Conservation (phyloP, 345 rosid species). For the Eucalyptus viminalis region DNA sequence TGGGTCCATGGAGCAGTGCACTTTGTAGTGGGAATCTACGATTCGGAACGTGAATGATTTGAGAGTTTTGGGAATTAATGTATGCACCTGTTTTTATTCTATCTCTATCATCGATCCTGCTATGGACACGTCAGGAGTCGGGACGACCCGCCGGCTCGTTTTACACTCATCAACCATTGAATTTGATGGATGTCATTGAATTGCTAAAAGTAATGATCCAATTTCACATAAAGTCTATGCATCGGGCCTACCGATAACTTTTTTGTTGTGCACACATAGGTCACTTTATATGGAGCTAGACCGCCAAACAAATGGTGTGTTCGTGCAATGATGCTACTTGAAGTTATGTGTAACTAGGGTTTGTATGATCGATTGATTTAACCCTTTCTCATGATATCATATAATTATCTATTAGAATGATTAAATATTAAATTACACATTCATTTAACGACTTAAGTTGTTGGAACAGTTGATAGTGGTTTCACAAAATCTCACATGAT, state of each 20-base stretch:
- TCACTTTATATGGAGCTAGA: background rate
- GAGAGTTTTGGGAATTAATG: background rate
- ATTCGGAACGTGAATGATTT: background rate
- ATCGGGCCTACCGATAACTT: background rate
- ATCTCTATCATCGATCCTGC: background rate
- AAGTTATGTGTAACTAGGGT: background rate
- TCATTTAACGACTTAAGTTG: no score
- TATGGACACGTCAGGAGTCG: background rate
- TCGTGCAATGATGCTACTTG: background rate
- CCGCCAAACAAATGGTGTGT: background rate
- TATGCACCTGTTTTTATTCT: background rate
- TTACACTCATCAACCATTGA: background rate
- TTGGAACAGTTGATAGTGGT: rapidly evolving
- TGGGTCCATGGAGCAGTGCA: background rate
- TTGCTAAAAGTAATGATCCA: background rate
- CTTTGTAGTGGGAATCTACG: background rate
- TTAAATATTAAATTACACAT: no score
- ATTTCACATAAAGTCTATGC: background rate
- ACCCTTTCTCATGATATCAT: background rate
- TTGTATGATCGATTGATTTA: background rate
- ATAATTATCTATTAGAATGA: no score
- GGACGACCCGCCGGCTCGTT: background rate
- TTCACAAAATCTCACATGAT: rapidly evolving
- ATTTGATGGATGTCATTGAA: background rate
- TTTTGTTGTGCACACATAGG: background rate